phyloP scores from a whole-genome alignment of 306 rosid genomes.

The Prunus padus region DNA sequence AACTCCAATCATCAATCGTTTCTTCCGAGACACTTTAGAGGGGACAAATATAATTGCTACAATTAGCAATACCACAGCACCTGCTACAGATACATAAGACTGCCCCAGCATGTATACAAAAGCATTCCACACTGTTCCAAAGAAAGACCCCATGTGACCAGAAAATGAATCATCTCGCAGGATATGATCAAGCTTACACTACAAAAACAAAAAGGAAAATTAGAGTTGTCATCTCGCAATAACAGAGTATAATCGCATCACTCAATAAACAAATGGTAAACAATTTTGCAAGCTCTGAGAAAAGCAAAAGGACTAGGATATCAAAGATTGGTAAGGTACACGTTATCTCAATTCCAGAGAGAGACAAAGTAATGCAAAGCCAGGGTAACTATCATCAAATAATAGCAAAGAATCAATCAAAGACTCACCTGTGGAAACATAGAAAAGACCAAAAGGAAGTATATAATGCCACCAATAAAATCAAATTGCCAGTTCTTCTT shows the following conservation, averaged over 20 bases:
- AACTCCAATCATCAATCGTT: conserved; percentile 68
- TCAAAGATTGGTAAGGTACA: not conserved
- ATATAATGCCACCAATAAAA: conserved; percentile 97
- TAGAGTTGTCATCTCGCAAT: conserved; percentile 28
- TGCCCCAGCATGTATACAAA: conserved; percentile 64
- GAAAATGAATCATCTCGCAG: conserved; percentile 80
- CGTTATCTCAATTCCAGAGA: not conserved
- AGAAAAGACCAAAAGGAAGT: conserved; percentile 79
- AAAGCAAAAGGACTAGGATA: conserved; percentile 9
- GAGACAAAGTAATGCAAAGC: not conserved
- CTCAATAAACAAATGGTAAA: conserved; percentile 13
- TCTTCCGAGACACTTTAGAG: conserved; percentile 77
- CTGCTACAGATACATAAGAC: conserved; percentile 73
- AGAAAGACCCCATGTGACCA: conserved; percentile 71
- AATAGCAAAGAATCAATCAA: conserved; percentile 5
- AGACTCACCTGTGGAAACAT: conserved; percentile 93
- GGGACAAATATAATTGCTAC: conserved; percentile 81
- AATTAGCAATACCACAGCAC: conserved; percentile 66
- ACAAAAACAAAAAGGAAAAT: conserved; percentile 33
- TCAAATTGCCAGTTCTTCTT: conserved; percentile 99
- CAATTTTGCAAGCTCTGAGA: conserved; percentile 12
- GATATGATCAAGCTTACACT: conserved; percentile 92
- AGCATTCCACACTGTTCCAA: conserved; percentile 81
- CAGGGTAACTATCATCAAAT: conserved; percentile 2
- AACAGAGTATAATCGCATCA: conserved; percentile 4